Base-by-base conservation (phyloP, 495 filamentous ascomycete species). In the Chlorociboria aeruginascens region DNA sequence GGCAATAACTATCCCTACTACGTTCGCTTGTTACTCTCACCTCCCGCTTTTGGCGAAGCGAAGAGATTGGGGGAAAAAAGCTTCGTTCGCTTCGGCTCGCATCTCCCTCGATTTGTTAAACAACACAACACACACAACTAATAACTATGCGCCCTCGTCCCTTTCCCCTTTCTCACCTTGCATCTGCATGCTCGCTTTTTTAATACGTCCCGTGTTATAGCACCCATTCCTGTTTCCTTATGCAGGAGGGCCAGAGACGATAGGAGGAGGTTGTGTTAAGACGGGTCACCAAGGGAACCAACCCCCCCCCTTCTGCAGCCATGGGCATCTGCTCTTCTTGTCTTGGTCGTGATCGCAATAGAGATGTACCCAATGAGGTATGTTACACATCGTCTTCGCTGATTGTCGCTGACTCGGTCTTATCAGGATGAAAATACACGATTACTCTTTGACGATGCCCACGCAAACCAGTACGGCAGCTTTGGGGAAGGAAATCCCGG, bases 391-490 rank as follows among this genome's bases (percentile, higher is more conserved):
- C 33, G 8, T 17, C 13, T 38, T 29, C n/a, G 38, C 47, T 56
- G 32, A 54, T 34, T 11, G 14, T 12, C 1, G 11, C 12, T 8
- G 40, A 25, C 33, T 25, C 32, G n/a, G 4, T 25, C 20, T 25
- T 25, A 25, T 25, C 49, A 75, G 70, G 69, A 73, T 32, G 74
- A 75, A 48, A 71, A 72, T 43, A 66, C 71, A 9, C 63, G 70
- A 36, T 64, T 71, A 17, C 68, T 77, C 32, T 74, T 72, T 55
- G 71, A 74, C 56, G 74, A 76, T 43, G 56, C 69, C n/a, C 69
- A 69, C 56, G 64, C 61, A 41, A 54, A 70, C 48, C 67, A 73
- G 32, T 77, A 77, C 44, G 71, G 72, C 20, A 76, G 71, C 57
- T 77, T 77, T 51, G 67, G 64, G 54, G 58, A 61, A 16, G 65